Evolutionary conservation across 495 filamentous ascomycete species (phyloP), one percentile per base, ranked within the genome.

Genomic region (Aspergillus hancockii): DNA sequence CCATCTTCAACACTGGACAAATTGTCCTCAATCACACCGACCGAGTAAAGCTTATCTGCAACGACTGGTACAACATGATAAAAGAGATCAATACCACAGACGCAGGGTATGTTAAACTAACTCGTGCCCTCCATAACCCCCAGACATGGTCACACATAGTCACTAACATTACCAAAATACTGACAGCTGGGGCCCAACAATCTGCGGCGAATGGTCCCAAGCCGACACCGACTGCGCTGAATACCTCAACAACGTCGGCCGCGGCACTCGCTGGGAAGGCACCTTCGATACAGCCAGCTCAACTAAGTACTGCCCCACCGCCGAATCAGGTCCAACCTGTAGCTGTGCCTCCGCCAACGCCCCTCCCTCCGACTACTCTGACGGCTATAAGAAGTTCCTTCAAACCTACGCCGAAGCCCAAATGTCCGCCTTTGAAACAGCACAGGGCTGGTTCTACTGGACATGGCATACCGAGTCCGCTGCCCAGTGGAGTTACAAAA

Each of bases 391-490:
- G 74, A 72, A 85, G 60, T 98, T 91, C 76, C 76, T 99, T 59
- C 82, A 81, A 64, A 89, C 88, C 68, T 97, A 98, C 75, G 93
- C 94, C 22, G 88, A 96, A 74, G 93, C 92, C 41, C 95, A 99
- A 77, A 98, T 99, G 91, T 75, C 82, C 16, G 88, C 85, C 30
- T 99, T 97, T 61, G 92, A 96, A 71, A 84, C 86, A 46, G 90
- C 89, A 8, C 93, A 89, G 86, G 95, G 95, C 49, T 98, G 95
- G 94, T 93, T 96, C 75, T 98, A 98, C 76, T 99, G 95, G 95
- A 97, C 92, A 22, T 92, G 89, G 90, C 76, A 85, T 58, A 92
- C 89, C 4, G 88, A 92, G 75, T 81, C 74, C 40, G 88, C 91
- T 49, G 78, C 86, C 40, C 94, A 98, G 75, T 99, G 94, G 94